Conservation (phyloP, 2,329 filamentous ascomycete genomes). For the Capronia americana region DNA sequence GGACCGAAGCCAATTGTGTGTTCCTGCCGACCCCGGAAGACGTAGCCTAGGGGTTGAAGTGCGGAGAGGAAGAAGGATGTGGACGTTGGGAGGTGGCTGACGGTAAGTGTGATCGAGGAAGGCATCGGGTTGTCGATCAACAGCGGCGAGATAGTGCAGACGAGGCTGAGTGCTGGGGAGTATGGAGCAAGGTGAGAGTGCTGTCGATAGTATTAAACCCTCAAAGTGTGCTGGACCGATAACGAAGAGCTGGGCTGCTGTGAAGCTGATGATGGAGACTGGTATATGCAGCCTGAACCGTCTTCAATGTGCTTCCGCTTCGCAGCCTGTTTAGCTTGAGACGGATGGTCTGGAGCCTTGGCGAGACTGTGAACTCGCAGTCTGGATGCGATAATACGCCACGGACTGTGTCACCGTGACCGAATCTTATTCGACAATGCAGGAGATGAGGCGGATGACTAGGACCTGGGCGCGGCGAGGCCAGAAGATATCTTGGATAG, state of each 20-base stretch:
- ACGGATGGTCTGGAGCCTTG: slow-evolving; percentile 12
- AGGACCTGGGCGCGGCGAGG: not conserved
- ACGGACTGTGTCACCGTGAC: slow-evolving; percentile 24
- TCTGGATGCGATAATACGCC: slow-evolving; percentile 15
- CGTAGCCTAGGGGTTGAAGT: slow-evolving; percentile 77
- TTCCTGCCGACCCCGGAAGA: slow-evolving; percentile 69
- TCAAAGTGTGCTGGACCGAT: slow-evolving; percentile 22
- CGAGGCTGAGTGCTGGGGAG: slow-evolving; percentile 11
- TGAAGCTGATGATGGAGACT: not conserved
- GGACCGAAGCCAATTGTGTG: slow-evolving; percentile 66
- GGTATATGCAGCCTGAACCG: not conserved
- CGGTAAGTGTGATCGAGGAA: slow-evolving; percentile 69
- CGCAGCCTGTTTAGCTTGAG: slow-evolving; percentile 6
- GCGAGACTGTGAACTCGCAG: slow-evolving; percentile 26
- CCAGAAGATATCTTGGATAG: not conserved
- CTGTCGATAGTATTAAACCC: not conserved
- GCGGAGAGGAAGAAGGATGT: slow-evolving; percentile 84
- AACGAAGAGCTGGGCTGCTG: not conserved
- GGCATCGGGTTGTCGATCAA: slow-evolving; percentile 56
- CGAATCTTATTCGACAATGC: not conserved
- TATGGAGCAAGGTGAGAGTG: not conserved
- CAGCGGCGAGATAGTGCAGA: slow-evolving; percentile 24
- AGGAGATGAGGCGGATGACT: not conserved
- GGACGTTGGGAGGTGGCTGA: slow-evolving; percentile 78
- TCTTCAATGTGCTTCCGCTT: not conserved